Evolutionary conservation across 495 filamentous ascomycete genomes (phyloP), one percentile per base, ranked within the genome.

Genomic region (Xanthoparmelia taractica): DNA sequence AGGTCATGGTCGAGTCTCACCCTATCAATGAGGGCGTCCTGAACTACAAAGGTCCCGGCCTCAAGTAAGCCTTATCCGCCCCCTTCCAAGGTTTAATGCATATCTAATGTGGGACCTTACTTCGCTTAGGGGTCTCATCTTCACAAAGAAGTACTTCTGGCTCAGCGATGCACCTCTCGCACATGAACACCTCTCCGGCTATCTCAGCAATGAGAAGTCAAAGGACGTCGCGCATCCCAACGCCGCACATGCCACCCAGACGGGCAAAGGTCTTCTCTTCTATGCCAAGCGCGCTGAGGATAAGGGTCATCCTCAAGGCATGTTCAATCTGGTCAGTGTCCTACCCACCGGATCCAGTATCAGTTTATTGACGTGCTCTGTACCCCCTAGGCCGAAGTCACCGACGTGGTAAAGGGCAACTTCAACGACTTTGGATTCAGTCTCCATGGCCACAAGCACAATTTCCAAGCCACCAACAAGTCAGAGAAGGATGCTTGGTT

Each of bases 231-330:
- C 88, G 66, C 86, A 93, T 77, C 84, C 89, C 58, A 88, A 85
- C 68, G 87, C 84, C 68, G 87, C 94, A 48, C 96, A 95, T 88
- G 90, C 92, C 61, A 85, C 81, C 65, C 84, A 95, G 78, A 97
- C 94, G 63, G 92, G 94, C 71, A 96, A 95, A 83, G 94, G 94
- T 75, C 87, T 98, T 10, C 78, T 97, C 40, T 96, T 94, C 81
- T 91, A 90, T 76, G 84, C 85, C 75, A 97, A 97, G 87, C 84
- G 88, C 69, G 83, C 85, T 60, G 82, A 86, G 69, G 85, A 92
- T 74, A 96, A 93, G 85, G 77, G 79, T 54, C 84, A 80, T 56
- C 92, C 92, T 38, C 80, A 84, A 64, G 88, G 90, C 61, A 88
- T 92, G 67, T 84, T 96, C 74, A 92, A 92, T 72, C 73, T 97